Conservation (phyloP, 768 basidiomycete species). For the Termitomyces sp. region DNA sequence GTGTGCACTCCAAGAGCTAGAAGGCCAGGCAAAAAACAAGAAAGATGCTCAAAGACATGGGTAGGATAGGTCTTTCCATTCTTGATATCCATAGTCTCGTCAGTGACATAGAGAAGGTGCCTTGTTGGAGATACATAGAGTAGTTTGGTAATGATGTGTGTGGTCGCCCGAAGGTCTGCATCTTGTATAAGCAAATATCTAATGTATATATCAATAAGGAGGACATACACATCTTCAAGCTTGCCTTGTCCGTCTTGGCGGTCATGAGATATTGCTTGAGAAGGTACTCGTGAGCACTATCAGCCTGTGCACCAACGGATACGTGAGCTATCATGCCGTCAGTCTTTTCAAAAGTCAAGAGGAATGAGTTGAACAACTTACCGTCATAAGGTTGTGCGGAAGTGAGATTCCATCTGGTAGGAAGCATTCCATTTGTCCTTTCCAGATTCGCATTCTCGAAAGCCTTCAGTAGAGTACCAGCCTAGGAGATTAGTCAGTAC, state of each 20-base stretch:
- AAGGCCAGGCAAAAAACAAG: slow-evolving; percentile 76
- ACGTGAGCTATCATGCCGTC: slow-evolving; percentile 31
- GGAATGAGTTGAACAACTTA: slow-evolving; percentile 25
- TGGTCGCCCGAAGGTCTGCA: slow-evolving; percentile 59
- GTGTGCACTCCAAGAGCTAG: slow-evolving; percentile 68
- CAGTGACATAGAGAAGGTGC: slow-evolving; percentile 67
- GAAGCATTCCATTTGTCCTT: slow-evolving; percentile 59
- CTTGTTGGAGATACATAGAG: slow-evolving; percentile 67
- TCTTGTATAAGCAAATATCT: background rate
- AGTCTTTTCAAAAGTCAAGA: background rate
- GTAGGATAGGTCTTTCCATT: slow-evolving; percentile 30
- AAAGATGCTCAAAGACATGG: slow-evolving; percentile 66
- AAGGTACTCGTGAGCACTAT: slow-evolving; percentile 77
- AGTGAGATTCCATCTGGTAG: slow-evolving; percentile 51
- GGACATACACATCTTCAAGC: slow-evolving; percentile 63
- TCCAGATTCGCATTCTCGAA: slow-evolving; percentile 45
- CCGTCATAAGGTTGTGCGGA: slow-evolving; percentile 43
- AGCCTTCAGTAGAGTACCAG: slow-evolving; percentile 41
- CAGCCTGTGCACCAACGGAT: slow-evolving; percentile 64
- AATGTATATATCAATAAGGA: background rate
- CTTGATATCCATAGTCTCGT: slow-evolving; percentile 28
- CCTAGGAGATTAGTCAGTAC: slow-evolving; percentile 28
- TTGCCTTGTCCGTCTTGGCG: slow-evolving; percentile 54
- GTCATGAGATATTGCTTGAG: slow-evolving; percentile 72
- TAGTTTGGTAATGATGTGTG: slow-evolving; percentile 58